Conservation (phyloP, 2,329 filamentous ascomycete genomes). For the Cryoendolithus antarcticus region DNA sequence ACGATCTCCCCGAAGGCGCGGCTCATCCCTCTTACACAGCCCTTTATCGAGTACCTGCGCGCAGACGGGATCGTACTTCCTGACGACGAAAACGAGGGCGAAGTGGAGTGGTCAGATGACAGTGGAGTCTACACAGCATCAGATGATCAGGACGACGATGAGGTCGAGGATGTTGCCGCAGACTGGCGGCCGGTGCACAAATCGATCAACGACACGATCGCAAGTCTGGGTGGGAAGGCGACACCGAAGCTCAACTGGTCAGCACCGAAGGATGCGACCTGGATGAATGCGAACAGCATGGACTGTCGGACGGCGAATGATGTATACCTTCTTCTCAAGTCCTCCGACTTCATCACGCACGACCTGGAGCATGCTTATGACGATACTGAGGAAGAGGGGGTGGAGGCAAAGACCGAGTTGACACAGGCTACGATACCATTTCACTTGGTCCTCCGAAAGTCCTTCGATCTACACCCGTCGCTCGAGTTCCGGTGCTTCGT, state of each 20-base stretch:
- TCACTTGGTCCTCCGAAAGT: conserved; percentile 74
- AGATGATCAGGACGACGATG: conserved; percentile 40
- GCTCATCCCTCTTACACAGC: conserved; percentile 61
- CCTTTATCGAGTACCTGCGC: conserved; percentile 76
- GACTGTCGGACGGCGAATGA: conserved; percentile 83
- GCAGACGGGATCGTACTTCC: conserved; percentile 87
- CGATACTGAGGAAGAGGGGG: conserved; percentile 29
- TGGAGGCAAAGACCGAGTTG: conserved; percentile 5
- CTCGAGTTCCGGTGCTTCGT: conserved; percentile 96
- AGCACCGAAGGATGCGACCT: conserved; percentile 86
- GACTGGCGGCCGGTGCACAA: conserved; percentile 61
- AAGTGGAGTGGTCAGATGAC: conserved; percentile 42
- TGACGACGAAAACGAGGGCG: conserved; percentile 15
- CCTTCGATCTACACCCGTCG: conserved; percentile 70
- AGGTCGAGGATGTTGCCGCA: conserved; percentile 48
- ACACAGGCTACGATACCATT: conserved; percentile 46
- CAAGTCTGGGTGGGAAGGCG: conserved; percentile 71
- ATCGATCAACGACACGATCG: conserved; percentile 63
- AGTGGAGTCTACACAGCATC: conserved; percentile 11
- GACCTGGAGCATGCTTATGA: conserved; percentile 91
- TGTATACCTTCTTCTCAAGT: conserved; percentile 86
- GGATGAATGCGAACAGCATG: conserved; percentile 82
- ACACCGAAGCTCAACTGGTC: conserved; percentile 97
- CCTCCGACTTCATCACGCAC: conserved; percentile 86
- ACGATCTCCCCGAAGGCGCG: conserved; percentile 72